phyloP scores from a whole-genome alignment of 2,329 filamentous ascomycete genomes.

The Pseudohalonectria lignicola region DNA sequence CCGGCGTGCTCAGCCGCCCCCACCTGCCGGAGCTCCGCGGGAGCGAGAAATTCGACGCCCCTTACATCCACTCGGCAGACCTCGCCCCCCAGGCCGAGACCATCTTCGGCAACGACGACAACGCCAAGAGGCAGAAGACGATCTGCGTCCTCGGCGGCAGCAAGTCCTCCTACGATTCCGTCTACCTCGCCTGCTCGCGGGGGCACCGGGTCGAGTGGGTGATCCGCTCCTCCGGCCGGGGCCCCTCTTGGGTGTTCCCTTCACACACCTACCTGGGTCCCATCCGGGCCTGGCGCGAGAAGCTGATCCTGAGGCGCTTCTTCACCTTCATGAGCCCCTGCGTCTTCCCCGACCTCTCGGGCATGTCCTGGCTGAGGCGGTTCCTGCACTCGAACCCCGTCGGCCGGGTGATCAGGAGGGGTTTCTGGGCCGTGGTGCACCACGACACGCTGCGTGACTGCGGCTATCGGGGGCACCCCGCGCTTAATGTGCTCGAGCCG shows the following conservation, averaged over 20 bases:
- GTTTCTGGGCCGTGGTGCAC: slow-evolving; percentile 40
- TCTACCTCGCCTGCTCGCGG: slow-evolving; percentile 42
- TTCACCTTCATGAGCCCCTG: slow-evolving; percentile 29
- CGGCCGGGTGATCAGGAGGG: slow-evolving; percentile 21
- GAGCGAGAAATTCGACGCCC: slow-evolving; percentile 34
- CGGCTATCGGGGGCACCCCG: slow-evolving; percentile 29
- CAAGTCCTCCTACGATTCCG: slow-evolving; percentile 54
- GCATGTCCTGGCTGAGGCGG: slow-evolving; percentile 10
- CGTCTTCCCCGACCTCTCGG: slow-evolving; percentile 11
- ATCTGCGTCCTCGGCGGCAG: slow-evolving; percentile 46
- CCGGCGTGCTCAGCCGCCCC: slow-evolving; percentile 47
- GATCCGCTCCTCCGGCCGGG: slow-evolving; percentile 45
- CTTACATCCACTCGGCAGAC: slow-evolving; percentile 47
- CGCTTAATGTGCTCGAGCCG: slow-evolving; percentile 17
- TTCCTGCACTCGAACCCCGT: slow-evolving; percentile 11
- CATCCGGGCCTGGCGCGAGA: slow-evolving; percentile 36
- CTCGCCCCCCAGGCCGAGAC: slow-evolving; percentile 25
- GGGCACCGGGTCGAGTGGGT: slow-evolving; percentile 46
- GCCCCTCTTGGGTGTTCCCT: slow-evolving; percentile 38
- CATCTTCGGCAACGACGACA: slow-evolving; percentile 14
- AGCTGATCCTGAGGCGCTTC: slow-evolving; percentile 32
- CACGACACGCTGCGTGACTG: slow-evolving; percentile 12
- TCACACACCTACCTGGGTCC: slow-evolving; percentile 37
- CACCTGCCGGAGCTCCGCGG: slow-evolving; percentile 40
- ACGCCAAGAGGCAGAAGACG: slow-evolving; percentile 10